These are phyloP conservation scores for Protea cynaroides DNA, from an alignment of 164 flowering plant genomes.

Conservation along the genomic window DNA sequence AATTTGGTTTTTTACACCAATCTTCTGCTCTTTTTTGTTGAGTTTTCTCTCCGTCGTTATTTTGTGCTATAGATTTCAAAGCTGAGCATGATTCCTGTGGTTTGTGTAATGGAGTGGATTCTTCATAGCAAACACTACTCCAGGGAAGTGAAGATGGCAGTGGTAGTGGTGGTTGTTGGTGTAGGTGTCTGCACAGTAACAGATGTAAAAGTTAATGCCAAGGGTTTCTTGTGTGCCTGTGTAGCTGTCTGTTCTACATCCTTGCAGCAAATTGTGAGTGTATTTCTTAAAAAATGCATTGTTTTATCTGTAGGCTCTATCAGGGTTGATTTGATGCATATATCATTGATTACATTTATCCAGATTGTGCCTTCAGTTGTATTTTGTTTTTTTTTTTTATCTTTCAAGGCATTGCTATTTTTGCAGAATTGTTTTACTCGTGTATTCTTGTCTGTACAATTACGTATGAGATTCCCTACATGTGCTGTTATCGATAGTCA, in stretches of 20 bases:
- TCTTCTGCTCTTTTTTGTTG: neutral
- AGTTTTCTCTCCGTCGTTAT: neutral
- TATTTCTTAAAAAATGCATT: neutral
- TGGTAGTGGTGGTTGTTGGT: constrained; percentile 76
- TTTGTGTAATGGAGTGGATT: constrained; percentile 90
- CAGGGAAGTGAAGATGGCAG: constrained; percentile 66
- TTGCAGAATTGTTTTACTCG: too few species aligned
- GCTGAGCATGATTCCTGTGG: constrained; percentile 67
- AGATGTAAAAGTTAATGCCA: constrained; percentile 82
- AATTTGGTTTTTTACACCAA: neutral
- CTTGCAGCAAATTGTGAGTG: constrained; percentile 89
- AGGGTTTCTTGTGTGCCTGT: constrained; percentile 85
- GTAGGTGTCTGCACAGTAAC: constrained; percentile 96
- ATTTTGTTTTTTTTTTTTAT: too few species aligned
- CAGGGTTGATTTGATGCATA: neutral
- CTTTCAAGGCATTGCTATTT: too few species aligned
- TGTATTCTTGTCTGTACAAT: too few species aligned
- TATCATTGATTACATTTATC: neutral
- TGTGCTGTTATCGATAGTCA: too few species aligned
- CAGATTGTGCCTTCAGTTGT: too few species aligned
- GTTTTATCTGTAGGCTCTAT: neutral
- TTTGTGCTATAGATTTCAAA: constrained; percentile 63
- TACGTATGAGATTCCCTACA: too few species aligned
- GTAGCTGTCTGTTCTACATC: constrained; percentile 78
- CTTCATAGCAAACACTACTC: constrained; percentile 67